Percentiles rank a stretch among this genome's conserved stretches.
These are phyloP conservation scores for Calonectria fujianensis DNA, from an alignment of 2,329 filamentous ascomycete genomes.

Conservation along the genomic window DNA sequence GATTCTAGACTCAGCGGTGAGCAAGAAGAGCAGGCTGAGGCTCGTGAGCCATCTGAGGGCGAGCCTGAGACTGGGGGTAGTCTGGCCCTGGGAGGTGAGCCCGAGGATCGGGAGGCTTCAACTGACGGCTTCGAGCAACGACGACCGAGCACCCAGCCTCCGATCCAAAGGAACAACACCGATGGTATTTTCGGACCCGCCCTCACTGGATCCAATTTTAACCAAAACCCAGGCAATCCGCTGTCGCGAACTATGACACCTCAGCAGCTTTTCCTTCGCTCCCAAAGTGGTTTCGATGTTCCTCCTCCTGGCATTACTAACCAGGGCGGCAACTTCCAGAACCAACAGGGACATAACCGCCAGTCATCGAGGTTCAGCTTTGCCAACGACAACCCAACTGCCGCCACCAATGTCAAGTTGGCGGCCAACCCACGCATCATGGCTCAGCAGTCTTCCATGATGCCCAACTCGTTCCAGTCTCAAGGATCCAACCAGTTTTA, in stretches of 20 bases:
- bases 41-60: slow-evolving; percentile 76
- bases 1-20: slow-evolving; percentile 69
- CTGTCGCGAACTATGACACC: slow-evolving; percentile 84
- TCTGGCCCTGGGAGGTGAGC: slow-evolving; percentile 92
- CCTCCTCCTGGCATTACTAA: slow-evolving; percentile 74
- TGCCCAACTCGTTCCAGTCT: slow-evolving; percentile 79
- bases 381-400: slow-evolving; percentile 80
- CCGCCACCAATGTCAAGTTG: slow-evolving; percentile 79
- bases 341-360: slow-evolving; percentile 82
- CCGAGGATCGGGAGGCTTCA: slow-evolving; percentile 82
- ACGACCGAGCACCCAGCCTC: slow-evolving; percentile 82
- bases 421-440: slow-evolving; percentile 87
- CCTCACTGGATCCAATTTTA: slow-evolving; percentile 68
- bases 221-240: slow-evolving; percentile 70
- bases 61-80: slow-evolving; percentile 88
- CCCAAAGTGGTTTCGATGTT: slow-evolving; percentile 76
- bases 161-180: slow-evolving; percentile 79
- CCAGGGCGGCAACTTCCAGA: slow-evolving; percentile 69
- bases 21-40: slow-evolving; percentile 68
- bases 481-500: slow-evolving; percentile 84
- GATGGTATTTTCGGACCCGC: slow-evolving; percentile 74
- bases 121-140: slow-evolving; percentile 74
- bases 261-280: slow-evolving; percentile 83
- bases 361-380: slow-evolving; percentile 94
- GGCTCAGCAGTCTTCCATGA: slow-evolving; percentile 91